Base-by-base conservation (phyloP, 805 yeast genomes). In the Lachancea quebecensis region DNA sequence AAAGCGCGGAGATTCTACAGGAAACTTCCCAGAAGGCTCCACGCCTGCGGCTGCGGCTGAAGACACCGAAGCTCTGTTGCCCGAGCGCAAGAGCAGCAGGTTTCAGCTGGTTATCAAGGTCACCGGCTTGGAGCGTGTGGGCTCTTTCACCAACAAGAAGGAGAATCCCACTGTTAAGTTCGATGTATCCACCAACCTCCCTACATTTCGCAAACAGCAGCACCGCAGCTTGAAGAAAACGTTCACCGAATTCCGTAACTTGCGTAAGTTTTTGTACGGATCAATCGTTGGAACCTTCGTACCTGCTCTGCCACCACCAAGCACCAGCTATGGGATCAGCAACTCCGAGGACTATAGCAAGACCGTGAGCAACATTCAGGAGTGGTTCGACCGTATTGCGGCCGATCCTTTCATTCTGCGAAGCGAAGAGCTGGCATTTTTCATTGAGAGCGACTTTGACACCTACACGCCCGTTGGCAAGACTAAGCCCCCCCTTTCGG, bases 221-320 rank as follows among this genome's bases (percentile, higher is more conserved):
- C 89, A 85, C 63, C 78, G 80, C 44, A 90, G 82, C 45, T 69
- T 91, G 12, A 79, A 95, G 53, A 77, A 97, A 47, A 82, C 96
- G 0, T 84, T 79, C 59, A 74, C 75, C 48, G 99, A 93, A 62
- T 72, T 89, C 52, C 77, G 76, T 29, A 77, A 80, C 48, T 78
- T 93, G 56, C 86, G 85, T 65, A 79, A 79, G 52, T 91, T 85
- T 59, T 68, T 93, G 50, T 79, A 81, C 46, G 80, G 81, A 16
- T 85, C 95, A 33, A 84, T 89, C 57, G 82, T 91, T 29, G 98
- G 93, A 62, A 90, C 93, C 45, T 89, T 91, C 66, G 89, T 93
- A 3, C 97, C 98, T 0, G 81, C 95, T 5, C 70, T 93, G 35
- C 97, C 98, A 0, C 68, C 72, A 16, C 71, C 93, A 1, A 74